Evolutionary conservation across 1,139 yeast genomes (phyloP).

Genomic region (Hemisphaericaspora lyxosophila): DNA sequence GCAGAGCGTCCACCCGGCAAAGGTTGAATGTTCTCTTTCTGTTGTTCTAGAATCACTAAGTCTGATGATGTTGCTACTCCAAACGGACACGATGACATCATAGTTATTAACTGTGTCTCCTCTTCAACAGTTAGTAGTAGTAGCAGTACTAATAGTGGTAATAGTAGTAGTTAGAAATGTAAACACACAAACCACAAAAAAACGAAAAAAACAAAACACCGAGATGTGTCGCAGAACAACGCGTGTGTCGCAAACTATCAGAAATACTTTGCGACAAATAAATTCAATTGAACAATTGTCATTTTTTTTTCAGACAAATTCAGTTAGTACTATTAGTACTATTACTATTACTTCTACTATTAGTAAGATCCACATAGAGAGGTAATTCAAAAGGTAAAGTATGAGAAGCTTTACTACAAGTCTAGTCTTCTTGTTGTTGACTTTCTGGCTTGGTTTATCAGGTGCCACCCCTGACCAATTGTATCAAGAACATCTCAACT

Average conservation of each 20-base stretch:
- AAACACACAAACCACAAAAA: background rate
- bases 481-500: conserved; percentile 57
- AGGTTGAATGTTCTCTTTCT: conserved; percentile 82
- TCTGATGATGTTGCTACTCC: conserved; percentile 19
- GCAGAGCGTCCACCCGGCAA: conserved; percentile 72
- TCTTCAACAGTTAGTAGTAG: too few species aligned
- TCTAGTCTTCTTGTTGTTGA: background rate
- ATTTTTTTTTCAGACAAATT: too few species aligned
- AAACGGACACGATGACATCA: background rate
- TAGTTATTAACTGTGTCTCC: background rate
- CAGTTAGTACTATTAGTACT: too few species aligned
- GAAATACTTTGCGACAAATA: background rate
- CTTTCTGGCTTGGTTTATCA: background rate
- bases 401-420: background rate
- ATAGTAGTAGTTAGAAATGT: background rate
- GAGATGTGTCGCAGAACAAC: background rate
- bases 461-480: conserved; percentile 5
- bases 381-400: background rate
- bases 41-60: conserved; percentile 58
- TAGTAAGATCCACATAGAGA: too few species aligned
- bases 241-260: background rate
- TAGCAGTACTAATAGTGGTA: too few species aligned
- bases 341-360: too few species aligned
- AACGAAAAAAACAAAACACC: background rate
- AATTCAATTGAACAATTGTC: too few species aligned